Conservation (phyloP, 306 rosid genomes). For the Trichosanthes truncata region DNA sequence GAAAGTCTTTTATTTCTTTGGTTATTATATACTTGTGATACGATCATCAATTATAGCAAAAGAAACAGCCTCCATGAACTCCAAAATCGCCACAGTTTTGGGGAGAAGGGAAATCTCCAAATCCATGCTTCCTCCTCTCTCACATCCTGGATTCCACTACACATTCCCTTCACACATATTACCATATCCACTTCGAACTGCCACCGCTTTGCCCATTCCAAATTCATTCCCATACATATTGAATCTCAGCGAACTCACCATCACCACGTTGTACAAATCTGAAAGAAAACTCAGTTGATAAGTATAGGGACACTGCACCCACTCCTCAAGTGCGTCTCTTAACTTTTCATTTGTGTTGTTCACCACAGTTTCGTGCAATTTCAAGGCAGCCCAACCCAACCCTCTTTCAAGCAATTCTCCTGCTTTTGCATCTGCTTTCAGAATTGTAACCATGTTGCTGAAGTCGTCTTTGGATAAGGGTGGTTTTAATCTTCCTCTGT, state of each 20-base stretch:
- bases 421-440: conserved; percentile 3
- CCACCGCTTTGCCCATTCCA: conserved; percentile 64
- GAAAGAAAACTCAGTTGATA: not conserved
- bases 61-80: conserved; percentile 28
- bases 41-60: too few relatives aligned
- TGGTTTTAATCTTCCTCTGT: conserved; percentile 42
- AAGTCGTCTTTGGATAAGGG: conserved; percentile 35
- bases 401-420: conserved; percentile 27
- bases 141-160: conserved; percentile 24
- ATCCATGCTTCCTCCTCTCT: conserved; percentile 50
- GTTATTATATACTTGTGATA: too few relatives aligned
- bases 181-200: conserved; percentile 36
- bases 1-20: too few relatives aligned
- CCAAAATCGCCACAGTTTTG: conserved; percentile 21
- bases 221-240: conserved; percentile 49
- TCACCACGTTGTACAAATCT: conserved; percentile 17
- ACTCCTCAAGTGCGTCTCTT: not conserved
- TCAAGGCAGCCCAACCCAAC: conserved; percentile 57
- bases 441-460: conserved; percentile 14
- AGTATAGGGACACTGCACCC: conserved; percentile 24
- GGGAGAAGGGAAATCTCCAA: conserved; percentile 39
- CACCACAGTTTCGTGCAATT: conserved; percentile 27
- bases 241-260: conserved; percentile 55
- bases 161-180: conserved; percentile 39
- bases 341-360: conserved; percentile 12